Evolutionary conservation across 495 filamentous ascomycete genomes (phyloP).

Genomic region (Elaphomyces granulatus): DNA sequence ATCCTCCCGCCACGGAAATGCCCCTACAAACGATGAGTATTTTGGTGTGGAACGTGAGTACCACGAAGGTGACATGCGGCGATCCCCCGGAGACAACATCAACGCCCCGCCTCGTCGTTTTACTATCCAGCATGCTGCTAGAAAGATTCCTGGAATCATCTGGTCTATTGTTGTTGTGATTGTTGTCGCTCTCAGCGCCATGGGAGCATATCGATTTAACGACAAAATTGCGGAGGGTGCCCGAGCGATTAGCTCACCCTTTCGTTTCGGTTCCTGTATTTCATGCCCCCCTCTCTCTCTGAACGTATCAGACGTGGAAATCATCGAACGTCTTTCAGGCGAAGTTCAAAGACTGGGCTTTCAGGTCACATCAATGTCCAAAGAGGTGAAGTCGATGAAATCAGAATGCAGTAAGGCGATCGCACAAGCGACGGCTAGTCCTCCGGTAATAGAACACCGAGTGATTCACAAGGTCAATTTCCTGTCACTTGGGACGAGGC

Average conservation of each 20-base stretch:
- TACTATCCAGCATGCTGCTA: no score
- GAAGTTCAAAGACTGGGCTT: constrained; percentile 19
- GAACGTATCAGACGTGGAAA: constrained; percentile 14
- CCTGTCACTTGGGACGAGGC: constrained; percentile 19
- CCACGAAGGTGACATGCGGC: constrained; percentile 26
- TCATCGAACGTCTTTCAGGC: constrained; percentile 17
- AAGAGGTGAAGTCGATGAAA: constrained; percentile 18
- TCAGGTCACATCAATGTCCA: constrained; percentile 25
- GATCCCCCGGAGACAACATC: no score
- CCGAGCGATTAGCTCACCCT: background rate
- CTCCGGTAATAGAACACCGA: constrained; percentile 3
- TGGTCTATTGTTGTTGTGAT: no score
- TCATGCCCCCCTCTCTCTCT: constrained; percentile 3
- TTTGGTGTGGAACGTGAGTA: constrained; percentile 29
- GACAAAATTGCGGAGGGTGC: background rate
- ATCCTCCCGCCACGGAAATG: constrained; percentile 13
- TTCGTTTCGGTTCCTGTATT: background rate
- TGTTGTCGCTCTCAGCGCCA: background rate
- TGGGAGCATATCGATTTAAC: background rate
- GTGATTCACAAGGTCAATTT: constrained; percentile 23
- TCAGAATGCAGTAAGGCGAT: constrained; percentile 6
- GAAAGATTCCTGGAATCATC: no score
- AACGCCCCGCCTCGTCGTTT: constrained; percentile 28
- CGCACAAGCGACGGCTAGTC: background rate
- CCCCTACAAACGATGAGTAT: constrained; percentile 21